A percentile compares a stretch with the other conserved stretches of the same genome.
Conservation (phyloP, 2,329 filamentous ascomycete species). For the Trichophyton benhamiae region DNA sequence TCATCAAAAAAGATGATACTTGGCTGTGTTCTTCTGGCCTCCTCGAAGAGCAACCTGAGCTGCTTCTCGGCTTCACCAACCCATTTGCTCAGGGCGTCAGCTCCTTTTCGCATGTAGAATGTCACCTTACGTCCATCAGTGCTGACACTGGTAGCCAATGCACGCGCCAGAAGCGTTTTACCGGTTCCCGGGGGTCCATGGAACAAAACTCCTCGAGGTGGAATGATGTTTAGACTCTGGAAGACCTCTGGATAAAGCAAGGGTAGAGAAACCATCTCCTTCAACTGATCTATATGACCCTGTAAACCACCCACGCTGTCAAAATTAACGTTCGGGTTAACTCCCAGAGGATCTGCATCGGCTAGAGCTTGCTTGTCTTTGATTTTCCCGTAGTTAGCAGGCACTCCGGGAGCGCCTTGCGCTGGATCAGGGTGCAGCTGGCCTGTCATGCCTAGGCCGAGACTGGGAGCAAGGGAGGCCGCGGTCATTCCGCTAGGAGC, state of each 20-base stretch:
- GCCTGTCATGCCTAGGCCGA: constrained; percentile 41
- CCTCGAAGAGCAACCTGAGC: constrained; percentile 82
- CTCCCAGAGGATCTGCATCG: constrained; percentile 86
- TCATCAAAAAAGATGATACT: constrained; percentile 99
- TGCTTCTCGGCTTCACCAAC: constrained; percentile 96
- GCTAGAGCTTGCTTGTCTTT: constrained; percentile 86
- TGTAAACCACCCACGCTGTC: constrained; percentile 86
- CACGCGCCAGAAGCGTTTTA: constrained; percentile 91
- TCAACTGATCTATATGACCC: constrained; percentile 89
- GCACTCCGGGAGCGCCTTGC: constrained; percentile 46
- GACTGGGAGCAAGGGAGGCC: constrained; percentile 39
- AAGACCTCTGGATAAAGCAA: constrained; percentile 93
- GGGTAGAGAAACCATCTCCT: constrained; percentile 96
- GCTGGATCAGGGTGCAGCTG: constrained; percentile 48
- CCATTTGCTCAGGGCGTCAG: constrained; percentile 96
- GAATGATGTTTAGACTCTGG: constrained; percentile 78
- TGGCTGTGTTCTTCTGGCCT: constrained; percentile 86
- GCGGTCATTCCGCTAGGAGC: constrained; percentile 55
- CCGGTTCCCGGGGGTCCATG: constrained; percentile 94
- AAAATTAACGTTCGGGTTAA: constrained; percentile 86
- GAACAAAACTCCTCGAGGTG: constrained; percentile 87
- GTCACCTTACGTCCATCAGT: constrained; percentile 87
- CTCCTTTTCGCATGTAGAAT: constrained; percentile 98
- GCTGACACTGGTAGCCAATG: constrained; percentile 80
- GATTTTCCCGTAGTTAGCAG: constrained; percentile 81